Evolutionary conservation across 306 rosid species (phyloP).

Genomic region (Phaseolus lunatus): DNA sequence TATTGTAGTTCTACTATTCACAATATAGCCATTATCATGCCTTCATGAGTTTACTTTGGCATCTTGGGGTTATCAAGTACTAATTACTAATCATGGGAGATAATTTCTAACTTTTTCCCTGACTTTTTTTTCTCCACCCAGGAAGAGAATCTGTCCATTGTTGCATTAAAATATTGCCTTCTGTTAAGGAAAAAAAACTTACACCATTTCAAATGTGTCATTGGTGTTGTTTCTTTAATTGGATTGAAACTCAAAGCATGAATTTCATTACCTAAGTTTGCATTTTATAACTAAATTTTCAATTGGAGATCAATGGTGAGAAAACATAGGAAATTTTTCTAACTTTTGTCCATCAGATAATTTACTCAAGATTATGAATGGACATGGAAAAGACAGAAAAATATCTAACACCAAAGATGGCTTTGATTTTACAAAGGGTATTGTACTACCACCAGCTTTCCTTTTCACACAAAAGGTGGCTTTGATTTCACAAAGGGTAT

Average conservation of each 20-base stretch:
- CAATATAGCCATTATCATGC: slow-evolving; percentile 33
- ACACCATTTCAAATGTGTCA: no score
- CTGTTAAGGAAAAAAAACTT: no score
- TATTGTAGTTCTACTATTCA: slow-evolving; percentile 46
- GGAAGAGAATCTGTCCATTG: not conserved
- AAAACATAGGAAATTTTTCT: no score
- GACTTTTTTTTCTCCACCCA: not conserved
- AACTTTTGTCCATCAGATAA: not conserved
- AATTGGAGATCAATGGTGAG: no score
- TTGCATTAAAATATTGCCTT: no score
- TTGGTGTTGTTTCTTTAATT: no score
- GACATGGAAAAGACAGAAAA: not conserved
- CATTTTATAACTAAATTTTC: no score
- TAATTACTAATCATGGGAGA: not conserved
- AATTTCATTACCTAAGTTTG: no score
- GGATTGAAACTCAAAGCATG: no score
- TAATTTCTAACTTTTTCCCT: not conserved
- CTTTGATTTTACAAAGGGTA: slow-evolving; percentile 5
- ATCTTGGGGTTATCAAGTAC: not conserved
- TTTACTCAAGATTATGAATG: not conserved
- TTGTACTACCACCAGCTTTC: no score
- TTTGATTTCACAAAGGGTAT: not conserved
- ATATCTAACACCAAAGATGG: not conserved
- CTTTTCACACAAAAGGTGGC: not conserved
- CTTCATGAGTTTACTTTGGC: slow-evolving; percentile 3